Percentiles rank a stretch among this genome's conserved stretches.
Evolutionary conservation across 2,329 filamentous ascomycete genomes (phyloP).

Genomic region (Grosmannia penicillata): DNA sequence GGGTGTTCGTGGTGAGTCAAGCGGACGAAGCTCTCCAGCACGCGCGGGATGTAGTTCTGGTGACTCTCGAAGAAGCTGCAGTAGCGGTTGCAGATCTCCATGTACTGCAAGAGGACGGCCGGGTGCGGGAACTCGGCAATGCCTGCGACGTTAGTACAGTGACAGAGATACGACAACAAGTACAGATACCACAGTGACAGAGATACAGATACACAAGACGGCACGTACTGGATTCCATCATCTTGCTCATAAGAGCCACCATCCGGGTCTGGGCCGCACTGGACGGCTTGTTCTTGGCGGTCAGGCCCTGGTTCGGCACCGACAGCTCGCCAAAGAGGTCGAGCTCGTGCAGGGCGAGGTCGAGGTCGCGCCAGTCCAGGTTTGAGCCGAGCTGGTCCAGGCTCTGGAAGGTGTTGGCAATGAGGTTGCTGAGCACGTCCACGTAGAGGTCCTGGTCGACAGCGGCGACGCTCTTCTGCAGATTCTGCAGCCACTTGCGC

Average conservation of each 20-base stretch:
- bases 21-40: constrained; percentile 81
- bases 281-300: constrained; percentile 69
- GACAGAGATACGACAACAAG: not conserved
- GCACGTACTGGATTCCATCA: constrained; percentile 74
- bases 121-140: constrained; percentile 79
- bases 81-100: constrained; percentile 96
- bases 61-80: constrained; percentile 84
- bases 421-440: constrained; percentile 71
- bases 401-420: constrained; percentile 76
- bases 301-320: constrained; percentile 76
- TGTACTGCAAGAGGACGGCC: constrained; percentile 86
- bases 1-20: constrained; percentile 79
- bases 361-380: constrained; percentile 89
- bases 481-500: constrained; percentile 71
- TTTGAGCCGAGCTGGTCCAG: constrained; percentile 57
- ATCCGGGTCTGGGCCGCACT: constrained; percentile 67
- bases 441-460: constrained; percentile 83
- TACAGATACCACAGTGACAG: not conserved
- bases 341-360: constrained; percentile 90
- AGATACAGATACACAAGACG: not conserved
- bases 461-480: constrained; percentile 85
- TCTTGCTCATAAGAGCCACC: constrained; percentile 83
- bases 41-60: constrained; percentile 64
- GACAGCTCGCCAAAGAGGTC: constrained; percentile 89
- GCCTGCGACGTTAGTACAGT: constrained; percentile 31